Evolutionary conservation across 768 basidiomycete species (phyloP).

Genomic region (Leccinum variicolor): DNA sequence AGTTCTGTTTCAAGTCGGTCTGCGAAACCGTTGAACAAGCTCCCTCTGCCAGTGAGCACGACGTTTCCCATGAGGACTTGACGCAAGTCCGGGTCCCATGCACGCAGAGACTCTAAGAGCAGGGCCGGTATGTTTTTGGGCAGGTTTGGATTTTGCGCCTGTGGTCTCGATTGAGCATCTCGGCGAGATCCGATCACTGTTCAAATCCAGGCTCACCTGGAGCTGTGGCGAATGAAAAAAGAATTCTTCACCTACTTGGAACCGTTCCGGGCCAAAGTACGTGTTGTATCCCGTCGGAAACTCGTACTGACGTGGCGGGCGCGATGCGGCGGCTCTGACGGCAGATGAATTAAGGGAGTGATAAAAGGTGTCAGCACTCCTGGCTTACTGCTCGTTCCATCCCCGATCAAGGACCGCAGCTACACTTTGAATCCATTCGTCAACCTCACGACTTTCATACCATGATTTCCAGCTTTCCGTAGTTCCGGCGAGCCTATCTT

Average conservation of each 20-base stretch:
- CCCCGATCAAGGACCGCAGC: slow-evolving; percentile 82
- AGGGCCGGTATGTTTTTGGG: slow-evolving; percentile 76
- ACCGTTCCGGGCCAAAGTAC: slow-evolving; percentile 80
- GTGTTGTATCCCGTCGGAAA: slow-evolving; percentile 92
- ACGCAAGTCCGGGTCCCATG: slow-evolving; percentile 90
- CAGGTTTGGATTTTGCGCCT: slow-evolving; percentile 59
- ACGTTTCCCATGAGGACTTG: slow-evolving; percentile 89
- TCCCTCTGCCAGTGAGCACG: slow-evolving; percentile 94
- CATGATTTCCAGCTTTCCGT: slow-evolving; percentile 81
- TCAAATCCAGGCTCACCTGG: slow-evolving; percentile 36
- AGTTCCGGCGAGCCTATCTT: slow-evolving; percentile 68
- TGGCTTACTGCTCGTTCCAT: slow-evolving; percentile 82
- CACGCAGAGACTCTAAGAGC: slow-evolving; percentile 71
- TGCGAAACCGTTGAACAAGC: slow-evolving; percentile 77
- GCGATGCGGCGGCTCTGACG: slow-evolving; percentile 54
- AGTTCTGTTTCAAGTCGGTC: slow-evolving; percentile 83
- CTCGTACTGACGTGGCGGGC: slow-evolving; percentile 74
- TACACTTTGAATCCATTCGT: slow-evolving; percentile 91
- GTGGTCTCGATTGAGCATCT: slow-evolving; percentile 6
- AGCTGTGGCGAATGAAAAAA: slow-evolving; percentile 70
- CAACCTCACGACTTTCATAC: slow-evolving; percentile 79
- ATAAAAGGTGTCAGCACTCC: not conserved
- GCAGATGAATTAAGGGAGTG: not conserved
- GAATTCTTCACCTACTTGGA: slow-evolving; percentile 82
- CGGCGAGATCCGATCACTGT: not conserved